These are phyloP conservation scores for Aspergillus quadricinctus DNA, from an alignment of 2,329 filamentous ascomycete species.

Conservation along the genomic window DNA sequence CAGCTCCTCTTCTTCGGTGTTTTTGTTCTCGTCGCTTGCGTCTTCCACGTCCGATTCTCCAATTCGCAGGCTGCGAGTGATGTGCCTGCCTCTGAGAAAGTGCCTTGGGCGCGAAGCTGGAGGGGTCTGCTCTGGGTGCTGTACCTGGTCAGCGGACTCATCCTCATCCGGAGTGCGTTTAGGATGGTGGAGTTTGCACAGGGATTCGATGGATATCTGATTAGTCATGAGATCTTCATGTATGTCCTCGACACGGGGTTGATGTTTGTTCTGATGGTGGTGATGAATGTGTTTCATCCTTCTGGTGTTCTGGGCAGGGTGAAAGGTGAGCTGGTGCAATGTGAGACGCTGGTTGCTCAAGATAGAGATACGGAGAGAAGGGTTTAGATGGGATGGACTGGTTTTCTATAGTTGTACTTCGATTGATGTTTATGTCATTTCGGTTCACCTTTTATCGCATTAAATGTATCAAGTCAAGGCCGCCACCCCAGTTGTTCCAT, in stretches of 20 bases:
- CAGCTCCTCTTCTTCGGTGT: constrained; percentile 20
- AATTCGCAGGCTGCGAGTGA: not conserved
- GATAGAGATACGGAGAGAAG: not conserved
- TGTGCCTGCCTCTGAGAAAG: not conserved
- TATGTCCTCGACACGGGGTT: not conserved
- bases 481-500: constrained; percentile 6
- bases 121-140: not conserved
- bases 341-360: not conserved
- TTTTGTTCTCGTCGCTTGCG: constrained; percentile 11
- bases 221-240: not conserved
- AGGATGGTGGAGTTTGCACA: not conserved
- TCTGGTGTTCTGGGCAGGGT: constrained; percentile 22
- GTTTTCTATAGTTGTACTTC: not conserved
- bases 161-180: not conserved
- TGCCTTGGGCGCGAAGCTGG: not conserved
- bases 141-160: not conserved
- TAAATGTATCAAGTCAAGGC: not conserved
- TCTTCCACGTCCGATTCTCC: constrained; percentile 17
- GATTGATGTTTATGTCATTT: not conserved
- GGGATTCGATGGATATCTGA: not conserved
- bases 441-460: not conserved
- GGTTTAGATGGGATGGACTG: not conserved
- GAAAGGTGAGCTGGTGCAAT: not conserved
- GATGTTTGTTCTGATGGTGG: not conserved
- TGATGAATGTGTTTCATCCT: constrained; percentile 2